Base-by-base conservation (phyloP, 2,329 filamentous ascomycete genomes). In the Aureobasidium sp. region DNA sequence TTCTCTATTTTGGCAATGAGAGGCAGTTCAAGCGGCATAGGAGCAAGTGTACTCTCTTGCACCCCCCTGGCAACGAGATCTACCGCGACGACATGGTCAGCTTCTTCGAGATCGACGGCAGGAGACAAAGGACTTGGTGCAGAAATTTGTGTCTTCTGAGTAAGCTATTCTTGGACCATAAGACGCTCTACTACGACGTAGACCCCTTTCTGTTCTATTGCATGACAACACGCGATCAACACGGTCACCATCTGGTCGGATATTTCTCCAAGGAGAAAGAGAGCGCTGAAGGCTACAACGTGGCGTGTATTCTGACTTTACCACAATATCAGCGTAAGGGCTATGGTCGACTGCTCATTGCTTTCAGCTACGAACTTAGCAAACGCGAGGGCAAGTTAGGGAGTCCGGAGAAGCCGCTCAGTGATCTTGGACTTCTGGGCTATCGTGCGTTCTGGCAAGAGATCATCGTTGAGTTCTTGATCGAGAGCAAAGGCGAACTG, bases 241-340 rank as follows among this genome's bases (percentile, higher is more conserved):
- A 92, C 69, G 94, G 94, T 15, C 94, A 89, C 70, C 94, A 97
- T 71, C 84, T 99, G 55, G 90, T 99, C n/a, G 94, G 94, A n/a
- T 99, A 97, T 73, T 99, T 99, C 75, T 96, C 90, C 62, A 99
- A 99, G 73, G 94, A 99, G 75, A 99, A 99, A 69, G 94, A 99
- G 75, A 93, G 89, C 43, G 92, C 92, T 0, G 95, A 99, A 70
- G 91, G 90, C 34, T 99, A 97, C 82, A 99, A 99, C 72, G 88
- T 99, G 36, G 95, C 94, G 5, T 99, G 95, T 83, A 99, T 99
- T 73, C 80, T 99, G 63, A 99, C 94, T 0, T 81, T 99, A 3
- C 94, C 94, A 0, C 95, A 99, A 72, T 97, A 95, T 69, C 94
- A 99, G 75, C 86, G 94, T 27, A 94, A 95, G 71, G 94, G 94